These are phyloP conservation scores for Viola pubescens DNA, from an alignment of 441 rosid species.

Conservation along the genomic window DNA sequence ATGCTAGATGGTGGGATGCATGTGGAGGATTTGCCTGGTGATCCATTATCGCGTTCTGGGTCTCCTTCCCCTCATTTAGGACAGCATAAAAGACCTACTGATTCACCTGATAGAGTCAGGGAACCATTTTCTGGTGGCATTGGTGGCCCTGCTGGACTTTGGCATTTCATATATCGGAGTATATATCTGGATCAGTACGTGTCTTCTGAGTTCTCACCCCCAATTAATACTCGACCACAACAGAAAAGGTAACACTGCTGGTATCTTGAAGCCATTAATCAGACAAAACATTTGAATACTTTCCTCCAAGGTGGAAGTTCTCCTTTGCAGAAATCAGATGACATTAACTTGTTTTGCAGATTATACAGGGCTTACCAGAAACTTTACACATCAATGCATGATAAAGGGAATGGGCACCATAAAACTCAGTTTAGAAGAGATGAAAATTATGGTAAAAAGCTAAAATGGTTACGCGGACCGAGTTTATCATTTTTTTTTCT, in stretches of 20 bases:
- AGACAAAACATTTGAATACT: slow-evolving; percentile 5
- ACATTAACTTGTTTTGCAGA: slow-evolving; percentile 35
- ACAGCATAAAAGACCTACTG: slow-evolving; percentile 35
- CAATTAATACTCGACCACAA: slow-evolving; percentile 59
- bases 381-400: slow-evolving; percentile 85
- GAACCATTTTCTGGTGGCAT: slow-evolving; percentile 48
- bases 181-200: slow-evolving; percentile 87
- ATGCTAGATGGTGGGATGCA: slow-evolving; percentile 85
- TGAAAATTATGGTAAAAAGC: slow-evolving; percentile 60
- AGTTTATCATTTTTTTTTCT: neutral
- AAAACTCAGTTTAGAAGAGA: slow-evolving; percentile 96
- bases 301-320: neutral
- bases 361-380: slow-evolving; percentile 93
- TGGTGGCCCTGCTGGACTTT: slow-evolving; percentile 91
- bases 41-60: slow-evolving; percentile 43
- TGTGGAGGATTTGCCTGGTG: slow-evolving; percentile 77
- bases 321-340: slow-evolving; percentile 3
- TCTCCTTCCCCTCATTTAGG: slow-evolving; percentile 39
- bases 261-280: neutral
- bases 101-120: slow-evolving; percentile 40
- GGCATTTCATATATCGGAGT: slow-evolving; percentile 98
- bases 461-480: neutral
- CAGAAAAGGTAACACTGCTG: slow-evolving; percentile 58
- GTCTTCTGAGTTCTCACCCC: slow-evolving; percentile 84
- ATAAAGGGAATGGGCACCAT: slow-evolving; percentile 72